Evolutionary conservation across 768 basidiomycete genomes (phyloP), one percentile per base, ranked within the genome.

Genomic region (Mycena pura): DNA sequence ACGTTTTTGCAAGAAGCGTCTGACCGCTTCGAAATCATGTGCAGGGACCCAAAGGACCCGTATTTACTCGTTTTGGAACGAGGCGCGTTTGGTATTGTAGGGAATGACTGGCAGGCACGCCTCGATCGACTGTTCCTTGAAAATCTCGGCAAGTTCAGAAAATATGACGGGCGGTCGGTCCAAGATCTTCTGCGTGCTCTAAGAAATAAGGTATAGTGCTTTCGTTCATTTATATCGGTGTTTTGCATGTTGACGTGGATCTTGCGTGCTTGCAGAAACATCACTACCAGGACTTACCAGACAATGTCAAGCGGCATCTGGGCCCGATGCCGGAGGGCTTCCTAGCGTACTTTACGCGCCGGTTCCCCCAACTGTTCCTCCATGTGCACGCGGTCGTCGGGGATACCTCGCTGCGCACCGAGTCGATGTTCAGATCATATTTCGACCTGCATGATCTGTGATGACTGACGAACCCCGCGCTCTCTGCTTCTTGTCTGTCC

Each of bases 11-110:
- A 96, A 74, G 97, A 99, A 64, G 93, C 95, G 0, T 97, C 95
- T 0, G 96, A 99, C 75, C 86, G 96, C 5, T 99, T 99, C 73
- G 97, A 99, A 75, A 95, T 95, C 72, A 96, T 99, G 94, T 92
- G 90, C 66, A 86, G 94, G 28, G 95, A 96, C 46, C 95, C 96
- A 0, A 88, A 87, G 57, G 93, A 96, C 57, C 81, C 86, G 0
- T 83, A 86, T 56, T 82, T 99, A 22, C 67, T 92, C 13, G 76
- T 82, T 11, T 83, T 99, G 17, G 97, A 99, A 77, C 82, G 76
- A 0, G 83, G 82, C 44, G 91, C 93, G 0, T 65, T 70, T 29
- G 74, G 76, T 9, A 88, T 99, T 47, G 90, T 99, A 3, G 95
- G 95, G 22, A 83, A 85, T 57, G 96, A 98, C 75, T 99, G 97